Base-by-base conservation (phyloP, 108 stramenopile species). In the Skeletonema grethae region DNA sequence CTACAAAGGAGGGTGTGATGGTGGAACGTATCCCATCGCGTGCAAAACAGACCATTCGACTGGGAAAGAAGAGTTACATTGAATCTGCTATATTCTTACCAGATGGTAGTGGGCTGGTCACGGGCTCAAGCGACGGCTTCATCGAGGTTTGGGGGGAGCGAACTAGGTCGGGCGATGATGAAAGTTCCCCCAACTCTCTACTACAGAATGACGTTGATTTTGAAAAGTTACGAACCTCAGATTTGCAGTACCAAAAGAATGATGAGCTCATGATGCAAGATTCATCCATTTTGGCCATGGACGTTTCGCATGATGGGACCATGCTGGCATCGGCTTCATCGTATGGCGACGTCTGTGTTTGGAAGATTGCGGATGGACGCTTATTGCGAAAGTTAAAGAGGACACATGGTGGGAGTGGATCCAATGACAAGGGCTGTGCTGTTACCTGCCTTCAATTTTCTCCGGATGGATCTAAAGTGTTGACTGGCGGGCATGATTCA, bases 241-340 rank as follows among this genome's bases (percentile, higher is more conserved):
- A 82, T 35, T 75, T 90, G 20, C 72, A 74, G 20, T 84, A 85
- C 29, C 95, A 95, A 79, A 84, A 86, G 48, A 77, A 82, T 22
- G 95, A 96, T 32, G 94, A 98, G 61, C 75, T 97, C 24, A 88
- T 99, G 90, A 80, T 93, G 76, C 95, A 97, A 77, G 86, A 90
- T 61, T 70, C 88, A 57, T 82, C 88, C 1, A 77, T 95, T 7
- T 68, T 96, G 41, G 85, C 90, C 50, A 60, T 96, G 75, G 79
- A 80, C 30, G 77, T 96, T 11, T 91, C 91, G n/a, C 81, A 83
- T 29, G 97, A 98, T 76, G 88, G 90, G 29, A 82, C 87, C 31
- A 58, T 95, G 69, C 64, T 98, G 57, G 99, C 95, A 1, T 85
- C 87, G 12, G 94, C 97, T 1, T 85, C 85, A 66, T 63, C 79